Evolutionary conservation across 208 protist genomes (phyloP), one percentile per base, ranked within the genome.

Genomic region (Leishmania amazonensis): DNA sequence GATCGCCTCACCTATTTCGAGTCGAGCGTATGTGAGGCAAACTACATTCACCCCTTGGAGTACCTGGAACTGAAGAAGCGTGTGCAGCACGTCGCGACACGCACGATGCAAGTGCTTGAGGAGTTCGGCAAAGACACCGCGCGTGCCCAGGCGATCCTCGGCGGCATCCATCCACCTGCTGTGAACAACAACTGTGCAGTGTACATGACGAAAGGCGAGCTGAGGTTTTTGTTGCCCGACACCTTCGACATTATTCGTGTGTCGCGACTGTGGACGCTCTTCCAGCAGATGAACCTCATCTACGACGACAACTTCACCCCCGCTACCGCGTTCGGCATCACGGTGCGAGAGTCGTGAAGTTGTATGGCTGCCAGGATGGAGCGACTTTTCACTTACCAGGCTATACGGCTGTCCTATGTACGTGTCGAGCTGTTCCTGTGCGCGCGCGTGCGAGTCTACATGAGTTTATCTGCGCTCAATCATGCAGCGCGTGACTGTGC

Each of bases 181-280:
- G 84, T 98, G 51, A 95, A 98, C 81, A 90, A 87, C 0, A 87
- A 95, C 15, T 92, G 95, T 17, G 96, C 96, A 3, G 77, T 98
- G 40, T 95, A 94, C 84, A 88, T 98, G 83, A 98, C 96, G 40
- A 98, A 98, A 81, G 96, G 96, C 31, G 96, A 98, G 85, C 83
- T 98, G 70, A 91, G 96, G 51, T 98, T 95, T 81, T 68, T 97
- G 60, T 78, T 87, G 38, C 83, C 83, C 15, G 85, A 91, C 57
- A 88, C 93, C 24, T 83, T 97, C 3, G 96, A 98, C 77, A 98
- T 98, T 58, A 87, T 98, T 35, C 91, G 96, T 17, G 89, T 97
- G 21, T 95, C 94, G 3, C 89, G 88, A 24, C 83, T 98, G 40
- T 98, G 96, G 95, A 91, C 96, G 67, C 79, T 96, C n/a, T 95